Evolutionary conservation across 768 basidiomycete species (phyloP), one percentile per base, ranked within the genome.

Genomic region (Termitomyces heimii): DNA sequence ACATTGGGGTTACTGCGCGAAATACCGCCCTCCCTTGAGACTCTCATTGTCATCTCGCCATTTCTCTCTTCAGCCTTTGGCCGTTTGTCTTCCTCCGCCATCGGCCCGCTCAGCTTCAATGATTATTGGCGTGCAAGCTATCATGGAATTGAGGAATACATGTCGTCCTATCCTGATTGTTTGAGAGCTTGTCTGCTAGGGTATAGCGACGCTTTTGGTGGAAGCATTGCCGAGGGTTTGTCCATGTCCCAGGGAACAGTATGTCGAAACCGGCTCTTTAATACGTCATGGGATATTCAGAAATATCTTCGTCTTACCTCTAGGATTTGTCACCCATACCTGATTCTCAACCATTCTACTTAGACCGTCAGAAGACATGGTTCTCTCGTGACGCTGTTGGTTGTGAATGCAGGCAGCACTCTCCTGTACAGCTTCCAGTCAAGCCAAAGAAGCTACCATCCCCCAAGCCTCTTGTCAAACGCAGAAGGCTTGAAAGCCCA

Each of bases 61-160:
- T 79, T 86, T 58, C 68, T 88, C 2, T 67, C 70, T 14, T 79
- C 83, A 3, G 77, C 77, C 0, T 86, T 86, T 61, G 69, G 63
- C 32, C 63, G 66, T 29, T 56, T 80, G 29, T 76, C 78, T 0
- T 57, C 67, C 3, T 79, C 79, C 2, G 77, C 79, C 9, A 68
- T 75, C 20, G 84, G 82, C 0, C 79, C 82, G 0, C 62, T 77
- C 6, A 75, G 79, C 1, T 88, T 87, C 58, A 73, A 75, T 60
- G 69, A 66, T 2, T 87, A 82, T 64, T 88, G 85, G 85, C 73
- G 73, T n/a, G 67, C 68, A 39, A 81, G 81, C 3, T 85, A 82
- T 63, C 77, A 81, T 34, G 69, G 68, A n/a, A 70, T 64, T 35
- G 66, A 67, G 28, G 69, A 76, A 32, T 73, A 78, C 29, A 66